phyloP scores from a whole-genome alignment of 352 stramenopile species.

The Phytophthora rubi region DNA sequence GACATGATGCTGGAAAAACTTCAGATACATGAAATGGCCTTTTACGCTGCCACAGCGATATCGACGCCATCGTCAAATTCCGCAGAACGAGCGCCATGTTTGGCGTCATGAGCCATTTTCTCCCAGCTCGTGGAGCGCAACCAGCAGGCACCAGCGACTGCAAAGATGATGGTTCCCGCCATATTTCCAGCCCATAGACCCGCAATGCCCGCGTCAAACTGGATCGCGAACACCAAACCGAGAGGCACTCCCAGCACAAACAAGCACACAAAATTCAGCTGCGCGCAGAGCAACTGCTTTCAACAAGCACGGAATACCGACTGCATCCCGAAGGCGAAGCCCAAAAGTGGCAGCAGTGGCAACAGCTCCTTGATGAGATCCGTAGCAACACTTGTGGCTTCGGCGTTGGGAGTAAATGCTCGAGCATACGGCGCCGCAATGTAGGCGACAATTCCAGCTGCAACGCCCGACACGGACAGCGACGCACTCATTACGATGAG shows the following conservation, averaged over 20 bases:
- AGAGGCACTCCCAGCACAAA: slow-evolving; percentile 57
- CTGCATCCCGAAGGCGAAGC: slow-evolving; percentile 49
- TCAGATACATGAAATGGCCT: not conserved
- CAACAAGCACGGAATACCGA: slow-evolving; percentile 55
- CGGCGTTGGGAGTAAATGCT: slow-evolving; percentile 46
- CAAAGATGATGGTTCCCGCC: slow-evolving; percentile 48
- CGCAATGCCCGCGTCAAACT: slow-evolving; percentile 45
- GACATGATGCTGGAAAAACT: not conserved
- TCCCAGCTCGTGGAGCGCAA: slow-evolving; percentile 60
- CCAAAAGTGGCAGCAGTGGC: slow-evolving; percentile 45
- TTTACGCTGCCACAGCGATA: slow-evolving; percentile 20
- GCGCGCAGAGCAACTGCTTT: slow-evolving; percentile 54
- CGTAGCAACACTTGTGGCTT: slow-evolving; percentile 34
- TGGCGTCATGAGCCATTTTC: slow-evolving; percentile 54
- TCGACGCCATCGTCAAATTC: slow-evolving; percentile 33
- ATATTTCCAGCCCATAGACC: slow-evolving; percentile 69
- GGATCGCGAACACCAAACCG: slow-evolving; percentile 48
- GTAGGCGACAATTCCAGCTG: slow-evolving; percentile 34
- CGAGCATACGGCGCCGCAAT: slow-evolving; percentile 47
- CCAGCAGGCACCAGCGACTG: slow-evolving; percentile 45
- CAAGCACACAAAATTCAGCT: slow-evolving; percentile 62
- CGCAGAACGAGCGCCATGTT: slow-evolving; percentile 44
- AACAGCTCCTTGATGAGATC: slow-evolving; percentile 43
- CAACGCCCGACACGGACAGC: slow-evolving; percentile 41
- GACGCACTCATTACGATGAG: slow-evolving; percentile 40